Base-by-base conservation (phyloP, 106 monocot genomes). In the Xerophyta viscosa region DNA sequence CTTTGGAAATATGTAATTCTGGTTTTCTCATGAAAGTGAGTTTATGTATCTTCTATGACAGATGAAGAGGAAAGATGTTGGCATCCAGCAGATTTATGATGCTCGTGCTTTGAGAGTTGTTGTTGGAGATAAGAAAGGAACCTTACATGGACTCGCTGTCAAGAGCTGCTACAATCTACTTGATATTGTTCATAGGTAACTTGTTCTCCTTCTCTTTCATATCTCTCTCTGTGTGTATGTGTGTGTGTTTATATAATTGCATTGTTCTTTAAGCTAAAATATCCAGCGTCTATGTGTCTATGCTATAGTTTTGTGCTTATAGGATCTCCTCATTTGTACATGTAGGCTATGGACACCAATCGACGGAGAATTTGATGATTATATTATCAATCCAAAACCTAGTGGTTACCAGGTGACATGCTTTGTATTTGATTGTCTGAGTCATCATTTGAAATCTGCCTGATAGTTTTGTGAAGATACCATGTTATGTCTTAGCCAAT, bases 301-400 rank as follows among this genome's bases (percentile, higher is more conserved):
- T n/a, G n/a, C n/a, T n/a, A n/a, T n/a, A n/a, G n/a, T 33, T 33
- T 33, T 33, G 33, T 6, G 7, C 11, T 71, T 39, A 23, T 55
- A 12, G 21, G 19, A 23, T 37, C 39, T 25, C 29, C 49, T 36
- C n/a, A n/a, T n/a, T n/a, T 22, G 8, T 48, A 24, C 45, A 41
- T 58, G 57, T 60, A 94, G 93, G 72, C 77, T 94, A 9, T 94
- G 93, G 93, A 77, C 71, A 25, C 88, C 93, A 61, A 75, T 94
- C 61, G 88, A 88, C 75, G 88, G 93, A 36, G 93, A 94, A 44
- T 84, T 94, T 72, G 93, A 94, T 81, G 93, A 94, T 61, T 94
- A 94, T 46, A 88, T 94, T 49, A 57, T 94, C 29, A 94, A 94
- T 72, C 93, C 93, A 15, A 94, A 94, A 67, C 78, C 88, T 25